These are phyloP conservation scores for Phytophthora fragariae DNA, from an alignment of 352 stramenopile genomes.

Conservation along the genomic window DNA sequence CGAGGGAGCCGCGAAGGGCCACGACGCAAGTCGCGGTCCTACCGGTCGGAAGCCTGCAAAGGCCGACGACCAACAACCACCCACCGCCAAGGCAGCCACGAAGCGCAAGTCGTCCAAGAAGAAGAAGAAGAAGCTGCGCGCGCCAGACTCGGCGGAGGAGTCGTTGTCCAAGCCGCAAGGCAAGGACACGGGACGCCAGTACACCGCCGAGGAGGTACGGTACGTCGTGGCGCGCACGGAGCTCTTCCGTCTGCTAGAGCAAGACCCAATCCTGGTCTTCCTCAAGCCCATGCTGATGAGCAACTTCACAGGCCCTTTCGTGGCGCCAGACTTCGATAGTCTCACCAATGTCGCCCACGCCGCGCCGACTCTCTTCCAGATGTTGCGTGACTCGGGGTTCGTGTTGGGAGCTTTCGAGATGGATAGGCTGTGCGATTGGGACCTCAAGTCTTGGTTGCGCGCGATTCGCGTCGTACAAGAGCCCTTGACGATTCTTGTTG, in stretches of 20 bases:
- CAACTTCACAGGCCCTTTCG: no score
- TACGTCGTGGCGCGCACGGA: not conserved
- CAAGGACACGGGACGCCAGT: not conserved
- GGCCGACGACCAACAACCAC: not conserved
- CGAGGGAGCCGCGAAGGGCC: no score
- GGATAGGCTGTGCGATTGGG: conserved; percentile 18
- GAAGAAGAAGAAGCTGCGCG: not conserved
- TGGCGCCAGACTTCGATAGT: no score
- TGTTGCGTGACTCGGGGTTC: no score
- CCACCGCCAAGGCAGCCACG: not conserved
- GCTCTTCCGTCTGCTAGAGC: conserved; percentile 3
- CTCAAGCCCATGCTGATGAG: no score
- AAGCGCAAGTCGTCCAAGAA: not conserved
- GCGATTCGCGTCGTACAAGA: no score
- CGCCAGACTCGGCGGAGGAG: conserved; percentile 1
- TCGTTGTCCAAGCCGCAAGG: not conserved
- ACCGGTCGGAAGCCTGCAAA: no score
- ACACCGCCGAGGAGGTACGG: not conserved
- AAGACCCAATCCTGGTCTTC: not conserved
- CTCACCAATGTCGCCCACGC: no score
- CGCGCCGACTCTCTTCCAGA: no score
- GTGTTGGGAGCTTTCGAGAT: conserved; percentile 16
- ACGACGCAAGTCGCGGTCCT: no score
- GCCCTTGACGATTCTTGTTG: no score
- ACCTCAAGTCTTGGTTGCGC: not conserved